Evolutionary conservation across 1,139 yeast species (phyloP).

Genomic region (Sugiyamaella grinbergsii): DNA sequence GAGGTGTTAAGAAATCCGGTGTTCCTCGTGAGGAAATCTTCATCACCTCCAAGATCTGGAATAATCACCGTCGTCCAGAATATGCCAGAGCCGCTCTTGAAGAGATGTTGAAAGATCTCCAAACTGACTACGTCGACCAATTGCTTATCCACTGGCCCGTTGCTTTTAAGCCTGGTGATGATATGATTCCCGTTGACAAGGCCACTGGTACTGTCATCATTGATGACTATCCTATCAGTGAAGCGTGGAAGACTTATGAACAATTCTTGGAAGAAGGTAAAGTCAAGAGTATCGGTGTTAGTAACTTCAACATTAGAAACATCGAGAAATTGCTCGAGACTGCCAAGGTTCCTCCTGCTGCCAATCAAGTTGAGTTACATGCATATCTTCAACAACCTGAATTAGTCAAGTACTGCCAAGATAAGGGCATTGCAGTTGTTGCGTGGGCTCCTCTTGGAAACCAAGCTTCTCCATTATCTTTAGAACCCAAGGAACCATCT

Average conservation of each 20-base stretch:
- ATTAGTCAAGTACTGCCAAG: conserved; percentile 62
- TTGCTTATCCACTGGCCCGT: conserved; percentile 64
- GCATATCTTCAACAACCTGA: conserved; percentile 80
- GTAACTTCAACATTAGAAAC: conserved; percentile 75
- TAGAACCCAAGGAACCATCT: conserved; percentile 15
- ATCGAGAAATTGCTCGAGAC: conserved; percentile 71
- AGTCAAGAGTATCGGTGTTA: conserved; percentile 74
- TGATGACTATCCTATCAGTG: conserved; percentile 61
- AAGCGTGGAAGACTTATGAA: conserved; percentile 35
- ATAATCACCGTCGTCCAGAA: conserved; percentile 63
- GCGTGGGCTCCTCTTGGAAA: conserved; percentile 74
- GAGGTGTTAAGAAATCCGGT: conserved; percentile 42
- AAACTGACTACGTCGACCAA: conserved; percentile 69
- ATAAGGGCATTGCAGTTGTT: conserved; percentile 63
- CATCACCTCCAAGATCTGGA: conserved; percentile 82
- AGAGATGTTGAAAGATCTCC: conserved; percentile 59
- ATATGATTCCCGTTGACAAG: conserved; percentile 62
- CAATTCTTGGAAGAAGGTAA: conserved; percentile 58
- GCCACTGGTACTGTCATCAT: conserved; percentile 58
- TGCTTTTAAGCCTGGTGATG: conserved; percentile 62
- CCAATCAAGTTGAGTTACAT: conserved; percentile 85
- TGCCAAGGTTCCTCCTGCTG: conserved; percentile 72
- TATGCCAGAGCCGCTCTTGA: conserved; percentile 59
- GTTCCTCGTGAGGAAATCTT: conserved; percentile 65
- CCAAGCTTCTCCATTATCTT: conserved; percentile 13